These are phyloP conservation scores for Babesia divergens DNA, from an alignment of 169 alveolate species.

Conservation along the genomic window DNA sequence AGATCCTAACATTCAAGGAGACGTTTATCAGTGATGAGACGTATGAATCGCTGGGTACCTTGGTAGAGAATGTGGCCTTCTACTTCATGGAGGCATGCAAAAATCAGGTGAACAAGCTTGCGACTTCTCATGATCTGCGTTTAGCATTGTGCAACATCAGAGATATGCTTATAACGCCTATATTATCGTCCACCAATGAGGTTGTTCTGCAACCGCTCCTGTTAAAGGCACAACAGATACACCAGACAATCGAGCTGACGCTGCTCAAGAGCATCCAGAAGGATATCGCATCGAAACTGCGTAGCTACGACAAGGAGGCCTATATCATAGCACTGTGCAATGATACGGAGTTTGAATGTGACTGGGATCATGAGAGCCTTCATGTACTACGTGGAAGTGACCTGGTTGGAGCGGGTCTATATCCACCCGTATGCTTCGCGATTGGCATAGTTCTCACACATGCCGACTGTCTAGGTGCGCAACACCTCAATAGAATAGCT, in stretches of 20 bases:
- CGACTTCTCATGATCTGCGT: slow-evolving; percentile 7
- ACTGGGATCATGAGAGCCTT: slow-evolving; percentile 17
- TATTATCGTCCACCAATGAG: neutral
- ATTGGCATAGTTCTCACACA: slow-evolving; percentile 2
- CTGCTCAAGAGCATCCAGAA: slow-evolving; percentile 6
- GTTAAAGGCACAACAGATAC: slow-evolving; percentile 14
- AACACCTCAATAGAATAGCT: neutral
- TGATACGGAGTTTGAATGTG: neutral
- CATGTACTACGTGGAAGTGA: neutral
- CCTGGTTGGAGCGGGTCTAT: neutral
- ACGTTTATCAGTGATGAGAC: slow-evolving; percentile 28
- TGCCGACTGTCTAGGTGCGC: neutral
- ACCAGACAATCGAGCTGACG: slow-evolving; percentile 15
- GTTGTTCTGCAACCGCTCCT: slow-evolving; percentile 37
- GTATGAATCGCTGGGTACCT: slow-evolving; percentile 28
- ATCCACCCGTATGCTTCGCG: slow-evolving; percentile 30
- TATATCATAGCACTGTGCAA: neutral
- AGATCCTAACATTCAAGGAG: slow-evolving; percentile 36
- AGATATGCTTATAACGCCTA: slow-evolving; percentile 5
- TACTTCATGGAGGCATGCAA: slow-evolving; percentile 43
- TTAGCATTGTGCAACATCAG: neutral
- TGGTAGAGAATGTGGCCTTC: slow-evolving; percentile 36
- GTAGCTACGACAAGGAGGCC: slow-evolving; percentile 12
- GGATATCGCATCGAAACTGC: neutral
- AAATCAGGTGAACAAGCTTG: neutral